phyloP scores from a whole-genome alignment of 2,329 filamentous ascomycete genomes.

The Cordyceps javanica region DNA sequence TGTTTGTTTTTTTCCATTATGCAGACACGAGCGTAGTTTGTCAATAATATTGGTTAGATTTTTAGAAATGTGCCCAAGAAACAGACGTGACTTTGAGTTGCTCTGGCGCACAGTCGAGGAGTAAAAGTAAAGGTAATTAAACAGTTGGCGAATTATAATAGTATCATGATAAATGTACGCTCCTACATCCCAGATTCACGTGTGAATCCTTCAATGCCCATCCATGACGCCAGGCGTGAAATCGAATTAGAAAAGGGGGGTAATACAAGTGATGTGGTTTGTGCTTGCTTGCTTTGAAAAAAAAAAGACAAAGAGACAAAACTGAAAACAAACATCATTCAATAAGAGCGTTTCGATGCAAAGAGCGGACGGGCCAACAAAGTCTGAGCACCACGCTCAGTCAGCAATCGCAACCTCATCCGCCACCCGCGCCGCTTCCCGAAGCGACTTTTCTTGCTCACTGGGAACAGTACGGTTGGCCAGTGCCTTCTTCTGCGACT shows the following conservation, averaged over 20 bases:
- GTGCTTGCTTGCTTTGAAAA: not conserved
- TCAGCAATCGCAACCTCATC: conserved; percentile 40
- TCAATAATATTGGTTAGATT: too few species aligned
- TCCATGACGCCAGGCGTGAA: conserved; percentile 2
- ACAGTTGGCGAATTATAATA: not conserved
- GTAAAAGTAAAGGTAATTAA: too few species aligned
- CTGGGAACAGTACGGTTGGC: conserved; percentile 40
- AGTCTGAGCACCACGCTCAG: conserved; percentile 16
- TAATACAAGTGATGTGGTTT: not conserved
- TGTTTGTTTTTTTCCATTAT: too few species aligned
- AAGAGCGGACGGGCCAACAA: not conserved
- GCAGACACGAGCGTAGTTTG: too few species aligned
- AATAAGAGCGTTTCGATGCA: not conserved
- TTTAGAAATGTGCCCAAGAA: too few species aligned
- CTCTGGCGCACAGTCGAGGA: too few species aligned
- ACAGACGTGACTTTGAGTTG: too few species aligned
- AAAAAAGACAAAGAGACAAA: not conserved
- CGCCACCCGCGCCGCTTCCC: conserved; percentile 9
- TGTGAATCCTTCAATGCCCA: not conserved
- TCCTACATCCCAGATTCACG: not conserved
- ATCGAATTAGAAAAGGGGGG: not conserved
- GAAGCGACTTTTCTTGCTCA: conserved; percentile 21
- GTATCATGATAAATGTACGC: not conserved
- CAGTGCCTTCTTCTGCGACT: conserved; percentile 54
- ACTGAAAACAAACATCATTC: not conserved